phyloP scores from a whole-genome alignment of 2,329 filamentous ascomycete species.

The Scleromitrula shiraiana region DNA sequence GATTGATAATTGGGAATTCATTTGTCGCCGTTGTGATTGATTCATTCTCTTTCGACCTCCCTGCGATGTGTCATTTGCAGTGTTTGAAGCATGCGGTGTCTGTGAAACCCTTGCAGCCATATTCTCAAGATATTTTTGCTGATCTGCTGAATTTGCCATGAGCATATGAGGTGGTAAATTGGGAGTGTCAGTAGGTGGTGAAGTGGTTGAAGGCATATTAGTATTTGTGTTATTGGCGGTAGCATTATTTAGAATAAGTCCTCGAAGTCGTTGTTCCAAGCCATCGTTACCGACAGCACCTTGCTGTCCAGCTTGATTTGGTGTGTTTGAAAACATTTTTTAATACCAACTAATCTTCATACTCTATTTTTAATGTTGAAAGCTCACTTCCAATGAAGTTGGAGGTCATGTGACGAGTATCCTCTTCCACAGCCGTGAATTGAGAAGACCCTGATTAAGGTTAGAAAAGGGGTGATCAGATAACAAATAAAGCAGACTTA shows the following conservation, averaged over 20 bases:
- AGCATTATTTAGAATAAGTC: conserved; percentile 50
- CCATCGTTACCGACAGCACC: conserved; percentile 10
- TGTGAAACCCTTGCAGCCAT: neutral
- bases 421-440: too few relatives aligned
- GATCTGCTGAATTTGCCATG: conserved; percentile 13
- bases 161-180: conserved; percentile 20
- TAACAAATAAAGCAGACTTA: too few relatives aligned
- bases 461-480: too few relatives aligned
- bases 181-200: conserved; percentile 10
- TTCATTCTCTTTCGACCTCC: conserved; percentile 43
- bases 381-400: too few relatives aligned
- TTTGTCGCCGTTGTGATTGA: conserved; percentile 55
- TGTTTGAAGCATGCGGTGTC: conserved; percentile 16
- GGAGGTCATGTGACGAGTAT: too few relatives aligned
- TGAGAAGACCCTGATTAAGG: too few relatives aligned
- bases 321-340: conserved; percentile 6
- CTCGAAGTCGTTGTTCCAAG: conserved; percentile 50
- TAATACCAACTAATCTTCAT: too few relatives aligned
- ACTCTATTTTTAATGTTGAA: too few relatives aligned
- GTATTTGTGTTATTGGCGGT: conserved; percentile 10
- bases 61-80: conserved; percentile 21
- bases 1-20: conserved; percentile 51
- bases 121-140: conserved; percentile 18
- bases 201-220: conserved; percentile 21
- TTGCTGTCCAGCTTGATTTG: neutral